Conservation (phyloP, 805 yeast species). For the Candida succiphila region DNA sequence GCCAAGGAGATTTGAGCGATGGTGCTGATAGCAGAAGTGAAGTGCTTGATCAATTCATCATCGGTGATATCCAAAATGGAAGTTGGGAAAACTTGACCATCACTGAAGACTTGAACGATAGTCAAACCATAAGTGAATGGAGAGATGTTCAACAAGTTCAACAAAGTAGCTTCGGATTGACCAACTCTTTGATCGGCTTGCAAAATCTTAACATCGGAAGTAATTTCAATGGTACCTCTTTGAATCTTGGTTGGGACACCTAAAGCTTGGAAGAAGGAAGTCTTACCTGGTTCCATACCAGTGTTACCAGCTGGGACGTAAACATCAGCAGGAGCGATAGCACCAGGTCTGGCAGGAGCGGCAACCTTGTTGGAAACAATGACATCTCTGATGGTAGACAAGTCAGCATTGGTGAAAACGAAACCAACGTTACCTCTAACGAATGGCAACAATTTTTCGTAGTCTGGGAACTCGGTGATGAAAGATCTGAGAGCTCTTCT, state of each 20-base stretch:
- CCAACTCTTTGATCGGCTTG: conserved; percentile 84
- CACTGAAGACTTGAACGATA: conserved; percentile 94
- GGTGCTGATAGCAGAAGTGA: conserved; percentile 84
- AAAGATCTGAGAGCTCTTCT: conserved; percentile 99
- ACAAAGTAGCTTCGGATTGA: conserved; percentile 97
- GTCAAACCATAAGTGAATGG: conserved; percentile 99
- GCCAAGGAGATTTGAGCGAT: conserved; percentile 96
- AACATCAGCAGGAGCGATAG: conserved; percentile 96
- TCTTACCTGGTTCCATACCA: conserved; percentile 99
- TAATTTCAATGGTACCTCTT: conserved; percentile 99
- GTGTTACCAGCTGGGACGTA: conserved; percentile 99
- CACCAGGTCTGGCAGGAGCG: conserved; percentile 99
- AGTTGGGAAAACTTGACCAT: conserved; percentile 97
- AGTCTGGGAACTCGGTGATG: conserved; percentile 89
- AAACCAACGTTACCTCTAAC: conserved; percentile 99
- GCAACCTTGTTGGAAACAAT: conserved; percentile 92
- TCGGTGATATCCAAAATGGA: conserved; percentile 97
- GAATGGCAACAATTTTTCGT: conserved; percentile 89
- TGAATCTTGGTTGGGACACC: conserved; percentile 99
- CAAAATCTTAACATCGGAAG: conserved; percentile 93
- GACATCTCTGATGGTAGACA: conserved; percentile 84
- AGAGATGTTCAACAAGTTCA: conserved; percentile 99
- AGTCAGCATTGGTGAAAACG: conserved; percentile 96
- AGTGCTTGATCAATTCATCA: conserved; percentile 89
- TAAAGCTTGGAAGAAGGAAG: conserved; percentile 99